Evolutionary conservation across 768 basidiomycete species (phyloP), one percentile per base, ranked within the genome.

Genomic region (Lactarius trivialis): DNA sequence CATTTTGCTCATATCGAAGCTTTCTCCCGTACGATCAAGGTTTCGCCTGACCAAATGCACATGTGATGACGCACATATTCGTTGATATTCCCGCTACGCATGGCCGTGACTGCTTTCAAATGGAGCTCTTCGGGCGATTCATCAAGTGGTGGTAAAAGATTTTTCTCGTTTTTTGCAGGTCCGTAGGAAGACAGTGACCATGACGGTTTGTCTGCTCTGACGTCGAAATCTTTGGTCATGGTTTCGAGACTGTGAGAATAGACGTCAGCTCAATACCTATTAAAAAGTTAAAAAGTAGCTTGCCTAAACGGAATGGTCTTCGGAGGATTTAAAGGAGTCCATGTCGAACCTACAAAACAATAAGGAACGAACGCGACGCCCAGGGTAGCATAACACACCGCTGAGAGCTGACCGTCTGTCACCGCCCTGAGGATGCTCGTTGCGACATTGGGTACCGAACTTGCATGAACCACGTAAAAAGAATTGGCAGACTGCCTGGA

Each of bases 151-250:
- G 74, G 61, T 26, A 94, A 71, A 4, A 93, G 65, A 36, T 77
- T 81, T 2, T 83, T 83, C 67, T 93, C 91, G 60, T 80, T 68
- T 70, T 93, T 95, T 6, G 82, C 81, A 21, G 89, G 82, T 1
- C 80, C 91, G 70, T 89, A 93, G 0, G 83, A 85, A 0, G 89
- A 85, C 0, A 94, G 75, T n/a, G 88, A 86, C 85, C 88, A 95
- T 9, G 79, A 58, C 0, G 92, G 92, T 68, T 85, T 86, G 24
- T 93, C 91, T 6, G 32, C 43, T 37, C 43, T 60, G 15, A 33
- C 1, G 36, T 63, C 65, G 17, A 94, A 71, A 65, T 94, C 92
- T 34, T 73, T 74, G 24, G 70, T 69, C 56, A 94, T 81, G 7
- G 77, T 75, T 14, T 91, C 85, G 30, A 76, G 71, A 32, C 90